Conservation (phyloP, 352 stramenopile genomes). For the Thalassiosira ordinaria region DNA sequence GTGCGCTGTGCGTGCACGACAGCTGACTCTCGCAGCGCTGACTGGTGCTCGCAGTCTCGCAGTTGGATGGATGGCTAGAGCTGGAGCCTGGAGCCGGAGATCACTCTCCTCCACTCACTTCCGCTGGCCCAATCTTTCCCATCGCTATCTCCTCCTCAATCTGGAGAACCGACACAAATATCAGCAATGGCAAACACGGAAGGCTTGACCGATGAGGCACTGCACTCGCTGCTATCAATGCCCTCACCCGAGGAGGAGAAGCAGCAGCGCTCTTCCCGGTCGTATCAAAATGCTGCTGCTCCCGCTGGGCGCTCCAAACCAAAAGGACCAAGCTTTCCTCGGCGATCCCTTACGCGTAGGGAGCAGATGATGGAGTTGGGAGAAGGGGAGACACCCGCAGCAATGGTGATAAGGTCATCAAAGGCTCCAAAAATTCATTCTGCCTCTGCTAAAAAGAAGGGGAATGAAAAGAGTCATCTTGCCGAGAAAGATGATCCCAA, state of each 20-base stretch:
- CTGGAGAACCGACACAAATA: no score
- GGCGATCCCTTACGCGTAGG: conserved; percentile 46
- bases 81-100: no score
- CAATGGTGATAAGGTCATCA: conserved; percentile 66
- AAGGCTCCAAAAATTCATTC: conserved; percentile 52
- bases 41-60: no score
- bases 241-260: conserved; percentile 32
- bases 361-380: conserved; percentile 72
- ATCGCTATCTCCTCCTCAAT: no score
- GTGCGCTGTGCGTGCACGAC: no score
- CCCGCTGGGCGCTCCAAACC: conserved; percentile 7
- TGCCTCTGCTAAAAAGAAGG: conserved; percentile 30
- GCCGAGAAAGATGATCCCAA: conserved; percentile 16
- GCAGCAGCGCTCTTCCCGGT: conserved; percentile 4
- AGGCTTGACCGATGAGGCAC: conserved; percentile 72
- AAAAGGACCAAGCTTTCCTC: conserved; percentile 40
- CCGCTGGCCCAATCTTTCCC: no score
- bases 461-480: conserved; percentile 3
- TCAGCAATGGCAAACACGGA: conserved; percentile 82
- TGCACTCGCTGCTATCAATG: conserved; percentile 63
- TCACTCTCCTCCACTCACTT: no score
- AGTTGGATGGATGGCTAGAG: no score
- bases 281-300: conserved; percentile 13
- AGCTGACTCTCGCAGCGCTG: no score
- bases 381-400: conserved; percentile 65